Evolutionary conservation across 139 green algal species (phyloP).

Genomic region (Eudorina sp.): DNA sequence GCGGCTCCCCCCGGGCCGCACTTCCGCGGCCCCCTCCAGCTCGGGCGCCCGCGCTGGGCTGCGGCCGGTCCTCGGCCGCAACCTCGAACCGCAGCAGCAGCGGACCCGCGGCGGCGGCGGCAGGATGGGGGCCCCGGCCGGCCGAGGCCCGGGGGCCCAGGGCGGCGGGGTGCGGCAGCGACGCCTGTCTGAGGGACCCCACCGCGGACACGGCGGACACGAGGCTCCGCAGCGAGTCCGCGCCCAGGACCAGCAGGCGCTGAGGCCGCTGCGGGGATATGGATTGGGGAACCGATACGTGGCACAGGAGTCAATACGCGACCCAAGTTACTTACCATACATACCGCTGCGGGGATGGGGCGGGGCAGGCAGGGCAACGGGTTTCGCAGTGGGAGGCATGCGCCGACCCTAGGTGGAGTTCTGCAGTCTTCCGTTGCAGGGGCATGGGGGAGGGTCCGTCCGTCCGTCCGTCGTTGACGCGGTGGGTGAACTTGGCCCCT

Average conservation of each 20-base stretch:
- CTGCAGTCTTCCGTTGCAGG: not conserved
- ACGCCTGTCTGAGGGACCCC: not conserved
- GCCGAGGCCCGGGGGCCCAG: not conserved
- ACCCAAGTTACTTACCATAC: no score
- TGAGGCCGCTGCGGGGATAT: not conserved
- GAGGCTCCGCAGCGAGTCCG: not conserved
- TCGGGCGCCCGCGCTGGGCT: not conserved
- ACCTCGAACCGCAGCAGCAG: not conserved
- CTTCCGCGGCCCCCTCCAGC: not conserved
- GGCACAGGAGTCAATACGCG: not conserved
- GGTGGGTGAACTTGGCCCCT: no score
- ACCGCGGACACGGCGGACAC: not conserved
- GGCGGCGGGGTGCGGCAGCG: slow-evolving; percentile 1
- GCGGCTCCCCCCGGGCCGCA: not conserved
- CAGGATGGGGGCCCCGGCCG: not conserved
- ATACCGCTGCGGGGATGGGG: no score
- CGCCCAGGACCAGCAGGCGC: not conserved
- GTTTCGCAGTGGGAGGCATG: not conserved
- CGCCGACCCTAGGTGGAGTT: not conserved
- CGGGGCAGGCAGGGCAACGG: not conserved
- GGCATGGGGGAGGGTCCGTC: not conserved
- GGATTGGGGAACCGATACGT: not conserved
- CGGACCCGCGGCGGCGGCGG: not conserved
- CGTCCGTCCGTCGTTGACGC: no score
- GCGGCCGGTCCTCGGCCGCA: not conserved